Evolutionary conservation across 306 rosid genomes (phyloP), one percentile per base, ranked within the genome.

Genomic region (Boehmeria nivea): DNA sequence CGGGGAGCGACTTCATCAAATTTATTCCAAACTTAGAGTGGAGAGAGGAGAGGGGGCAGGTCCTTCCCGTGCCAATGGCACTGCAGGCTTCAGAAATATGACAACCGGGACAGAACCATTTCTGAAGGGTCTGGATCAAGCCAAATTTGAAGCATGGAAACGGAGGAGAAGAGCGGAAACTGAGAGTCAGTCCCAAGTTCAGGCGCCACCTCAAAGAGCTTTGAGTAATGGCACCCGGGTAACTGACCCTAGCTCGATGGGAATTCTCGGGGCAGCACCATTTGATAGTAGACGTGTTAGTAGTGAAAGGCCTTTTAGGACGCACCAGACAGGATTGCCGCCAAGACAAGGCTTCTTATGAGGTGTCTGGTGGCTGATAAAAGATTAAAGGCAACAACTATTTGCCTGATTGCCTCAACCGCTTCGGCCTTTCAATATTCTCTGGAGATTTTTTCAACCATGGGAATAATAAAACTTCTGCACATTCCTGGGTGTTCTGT

Each of bases 251-350:
- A 88, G 63, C 59, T 74, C 95, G 7, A 61, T 83, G 51, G 99
- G 99, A 55, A 93, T 93, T 75, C 94, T 93, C 66, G 99, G 99
- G 59, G 99, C 99, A 45, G 94, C 94, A 39, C 99, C 99, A 11
- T 79, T 88, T 13, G 94, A 91, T 50, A 65, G 52, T 50, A 81
- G 75, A 71, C 91, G 82, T 23, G 16, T 75, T 39, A 77, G 46
- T 57, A 71, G 72, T 15, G 95, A 78, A 67, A 83, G 87, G 69
- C 85, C 95, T 33, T 65, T 50, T 49, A 78, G 82, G 84, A 73
- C 60, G 15, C 89, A 88, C 16, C 83, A 84, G 45, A 57, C 78
- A 61, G 91, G 89, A 24, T 57, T 74, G 73, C 84, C 95, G 60
- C 67, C 81, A 36, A 82, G 75, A 75, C 85, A 87, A 62, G 82